Conservation (phyloP, 1,139 yeast species). For the Blastobotrys serpentis region DNA sequence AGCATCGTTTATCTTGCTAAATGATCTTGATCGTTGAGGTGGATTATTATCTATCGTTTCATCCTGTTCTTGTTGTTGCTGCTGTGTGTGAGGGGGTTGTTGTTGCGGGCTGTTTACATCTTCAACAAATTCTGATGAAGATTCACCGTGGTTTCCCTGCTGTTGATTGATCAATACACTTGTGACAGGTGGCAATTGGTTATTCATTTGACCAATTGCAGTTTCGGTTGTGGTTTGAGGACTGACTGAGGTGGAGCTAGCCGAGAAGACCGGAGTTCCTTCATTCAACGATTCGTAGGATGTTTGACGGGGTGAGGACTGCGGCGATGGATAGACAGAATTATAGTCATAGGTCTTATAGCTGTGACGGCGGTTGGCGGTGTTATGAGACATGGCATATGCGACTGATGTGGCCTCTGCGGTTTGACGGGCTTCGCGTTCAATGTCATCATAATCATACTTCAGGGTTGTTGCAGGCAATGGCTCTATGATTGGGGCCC, state of each 20-base stretch:
- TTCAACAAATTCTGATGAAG: slow-evolving; percentile 19
- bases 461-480: slow-evolving; percentile 82
- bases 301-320: slow-evolving; percentile 26
- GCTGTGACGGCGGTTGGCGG: slow-evolving; percentile 71
- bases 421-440: slow-evolving; percentile 54
- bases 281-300: slow-evolving; percentile 18
- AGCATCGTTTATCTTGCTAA: slow-evolving; percentile 23
- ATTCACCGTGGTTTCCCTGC: background rate
- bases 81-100: background rate
- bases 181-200: slow-evolving; percentile 19
- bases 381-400: slow-evolving; percentile 68
- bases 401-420: slow-evolving; percentile 34
- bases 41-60: slow-evolving; percentile 4
- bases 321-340: slow-evolving; percentile 56
- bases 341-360: slow-evolving; percentile 79
- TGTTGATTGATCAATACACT: slow-evolving; percentile 12
- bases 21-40: slow-evolving; percentile 12
- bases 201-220: slow-evolving; percentile 28
- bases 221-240: slow-evolving; percentile 23
- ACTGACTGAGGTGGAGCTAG: slow-evolving; percentile 11
- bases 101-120: slow-evolving; percentile 7
- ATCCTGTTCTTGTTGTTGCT: background rate
- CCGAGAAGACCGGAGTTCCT: slow-evolving; percentile 1
- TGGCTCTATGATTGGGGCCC: slow-evolving; percentile 55
- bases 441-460: slow-evolving; percentile 73